phyloP scores from a whole-genome alignment of 495 filamentous ascomycete species.

The Podospora anserina region DNA sequence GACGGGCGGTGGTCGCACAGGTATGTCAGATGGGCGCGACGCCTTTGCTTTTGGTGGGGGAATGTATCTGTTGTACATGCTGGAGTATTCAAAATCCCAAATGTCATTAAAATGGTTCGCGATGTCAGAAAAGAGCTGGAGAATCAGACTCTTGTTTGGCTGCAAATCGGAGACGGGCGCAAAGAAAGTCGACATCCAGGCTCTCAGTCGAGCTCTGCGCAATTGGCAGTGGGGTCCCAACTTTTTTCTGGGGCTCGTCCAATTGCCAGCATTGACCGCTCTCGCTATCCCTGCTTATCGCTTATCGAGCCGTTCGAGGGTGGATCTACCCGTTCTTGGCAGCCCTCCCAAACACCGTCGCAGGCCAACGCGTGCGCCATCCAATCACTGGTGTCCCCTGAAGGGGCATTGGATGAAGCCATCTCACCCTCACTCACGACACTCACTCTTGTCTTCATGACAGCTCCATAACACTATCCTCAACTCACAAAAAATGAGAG shows the following conservation, averaged over 20 bases:
- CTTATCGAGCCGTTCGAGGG: constrained; percentile 17
- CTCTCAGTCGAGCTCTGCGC: not conserved
- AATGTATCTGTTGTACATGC: constrained; percentile 45
- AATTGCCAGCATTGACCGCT: constrained; percentile 21
- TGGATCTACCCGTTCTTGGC: not conserved
- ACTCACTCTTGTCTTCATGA: not conserved
- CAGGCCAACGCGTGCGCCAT: not conserved
- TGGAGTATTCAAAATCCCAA: not conserved
- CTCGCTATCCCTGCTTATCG: constrained; percentile 23
- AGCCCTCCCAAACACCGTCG: not conserved
- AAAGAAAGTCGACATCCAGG: not conserved
- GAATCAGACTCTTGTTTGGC: not conserved
- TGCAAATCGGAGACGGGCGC: not conserved
- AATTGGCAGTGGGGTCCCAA: constrained; percentile 15
- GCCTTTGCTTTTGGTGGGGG: constrained; percentile 33
- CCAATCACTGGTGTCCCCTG: not conserved
- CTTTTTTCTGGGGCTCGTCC: constrained; percentile 17
- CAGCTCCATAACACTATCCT: not conserved
- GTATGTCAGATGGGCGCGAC: not conserved
- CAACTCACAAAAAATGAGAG: not conserved
- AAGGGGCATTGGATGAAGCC: not conserved
- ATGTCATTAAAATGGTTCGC: not conserved
- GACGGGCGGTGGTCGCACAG: constrained; percentile 9
- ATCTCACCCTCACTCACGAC: not conserved
- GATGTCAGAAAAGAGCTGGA: not conserved